A percentile compares a stretch with the other conserved stretches of the same genome.
These are phyloP conservation scores for Backusella australiensis DNA, from an alignment of 192 early-diverging fungal species.

Conservation along the genomic window DNA sequence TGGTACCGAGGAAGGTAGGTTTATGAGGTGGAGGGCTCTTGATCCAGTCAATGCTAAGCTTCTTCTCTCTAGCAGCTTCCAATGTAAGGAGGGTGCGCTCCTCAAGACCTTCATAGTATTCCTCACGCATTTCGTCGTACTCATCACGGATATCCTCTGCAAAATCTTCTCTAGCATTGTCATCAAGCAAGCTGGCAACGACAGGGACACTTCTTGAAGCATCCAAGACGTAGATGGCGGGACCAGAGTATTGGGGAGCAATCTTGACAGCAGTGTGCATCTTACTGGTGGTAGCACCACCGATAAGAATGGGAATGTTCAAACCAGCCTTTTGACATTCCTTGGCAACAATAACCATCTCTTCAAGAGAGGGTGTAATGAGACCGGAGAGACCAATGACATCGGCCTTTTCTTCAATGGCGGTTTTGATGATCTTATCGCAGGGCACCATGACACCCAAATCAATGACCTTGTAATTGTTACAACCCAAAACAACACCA, in stretches of 20 bases:
- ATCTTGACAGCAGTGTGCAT: slow-evolving; percentile 98
- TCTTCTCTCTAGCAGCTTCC: slow-evolving; percentile 64
- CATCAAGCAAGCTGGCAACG: slow-evolving; percentile 81
- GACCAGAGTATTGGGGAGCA: slow-evolving; percentile 78
- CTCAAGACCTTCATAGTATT: slow-evolving; percentile 91
- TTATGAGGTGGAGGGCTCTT: slow-evolving; percentile 64
- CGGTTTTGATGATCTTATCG: slow-evolving; percentile 89
- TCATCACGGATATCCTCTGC: slow-evolving; percentile 87
- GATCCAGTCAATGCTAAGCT: slow-evolving; percentile 70
- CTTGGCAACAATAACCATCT: slow-evolving; percentile 96
- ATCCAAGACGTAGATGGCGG: slow-evolving; percentile 87
- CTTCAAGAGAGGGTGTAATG: slow-evolving; percentile 94
- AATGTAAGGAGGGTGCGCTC: slow-evolving; percentile 77
- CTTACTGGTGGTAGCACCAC: slow-evolving; percentile 94
- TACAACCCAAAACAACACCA: slow-evolving; percentile 95
- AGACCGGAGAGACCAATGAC: slow-evolving; percentile 91
- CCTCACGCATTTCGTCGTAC: slow-evolving; percentile 91
- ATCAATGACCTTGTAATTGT: slow-evolving; percentile 94
- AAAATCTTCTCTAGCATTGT: slow-evolving; percentile 78
- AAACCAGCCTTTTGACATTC: slow-evolving; percentile 86
- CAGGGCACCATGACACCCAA: slow-evolving; percentile 95
- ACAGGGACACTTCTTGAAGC: slow-evolving; percentile 92
- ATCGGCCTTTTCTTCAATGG: slow-evolving; percentile 87
- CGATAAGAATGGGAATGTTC: slow-evolving; percentile 89
- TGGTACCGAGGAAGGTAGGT: slow-evolving; percentile 82